phyloP scores from a whole-genome alignment of 192 early-diverging fungal species.

The Coemansia sp. region DNA sequence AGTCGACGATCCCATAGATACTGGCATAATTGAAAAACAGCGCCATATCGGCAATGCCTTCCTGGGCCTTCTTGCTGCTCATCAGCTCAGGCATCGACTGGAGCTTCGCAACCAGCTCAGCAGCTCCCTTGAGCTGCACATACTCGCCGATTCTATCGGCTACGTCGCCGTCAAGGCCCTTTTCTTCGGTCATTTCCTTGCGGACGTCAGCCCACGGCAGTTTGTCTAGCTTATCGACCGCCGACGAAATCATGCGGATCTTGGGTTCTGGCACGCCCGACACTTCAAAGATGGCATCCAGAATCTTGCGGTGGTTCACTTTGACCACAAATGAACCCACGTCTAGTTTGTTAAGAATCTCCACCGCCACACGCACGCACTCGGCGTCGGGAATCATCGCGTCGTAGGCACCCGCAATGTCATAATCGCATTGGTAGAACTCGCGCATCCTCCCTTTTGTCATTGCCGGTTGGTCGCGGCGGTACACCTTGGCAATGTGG shows the following conservation, averaged over 20 bases:
- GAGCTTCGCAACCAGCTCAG: slow-evolving; percentile 76
- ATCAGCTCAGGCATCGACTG: slow-evolving; percentile 63
- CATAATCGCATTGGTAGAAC: slow-evolving; percentile 99
- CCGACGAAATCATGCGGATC: slow-evolving; percentile 90
- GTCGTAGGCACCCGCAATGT: slow-evolving; percentile 93
- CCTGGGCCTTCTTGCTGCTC: slow-evolving; percentile 65
- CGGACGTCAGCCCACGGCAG: slow-evolving; percentile 91
- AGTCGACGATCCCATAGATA: slow-evolving; percentile 69
- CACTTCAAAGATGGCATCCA: slow-evolving; percentile 96
- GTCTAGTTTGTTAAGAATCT: slow-evolving; percentile 77
- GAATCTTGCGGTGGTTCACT: slow-evolving; percentile 95
- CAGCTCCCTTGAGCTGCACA: slow-evolving; percentile 75
- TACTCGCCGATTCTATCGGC: slow-evolving; percentile 95
- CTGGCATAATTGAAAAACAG: slow-evolving; percentile 81
- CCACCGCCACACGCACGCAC: slow-evolving; percentile 73
- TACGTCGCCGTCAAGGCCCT: slow-evolving; percentile 72
- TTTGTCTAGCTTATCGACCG: slow-evolving; percentile 99
- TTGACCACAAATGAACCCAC: slow-evolving; percentile 91
- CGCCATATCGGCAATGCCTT: slow-evolving; percentile 84
- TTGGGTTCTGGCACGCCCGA: slow-evolving; percentile 90
- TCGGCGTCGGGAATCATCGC: slow-evolving; percentile 98
- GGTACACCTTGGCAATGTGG: slow-evolving; percentile 98
- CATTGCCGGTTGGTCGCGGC: slow-evolving; percentile 97
- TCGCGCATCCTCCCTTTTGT: slow-evolving; percentile 98
- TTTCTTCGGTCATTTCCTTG: slow-evolving; percentile 92